Percentiles rank a stretch among this genome's conserved stretches.
These are phyloP conservation scores for Trebouxia sp. DNA, from an alignment of 139 green algal genomes.

Conservation along the genomic window DNA sequence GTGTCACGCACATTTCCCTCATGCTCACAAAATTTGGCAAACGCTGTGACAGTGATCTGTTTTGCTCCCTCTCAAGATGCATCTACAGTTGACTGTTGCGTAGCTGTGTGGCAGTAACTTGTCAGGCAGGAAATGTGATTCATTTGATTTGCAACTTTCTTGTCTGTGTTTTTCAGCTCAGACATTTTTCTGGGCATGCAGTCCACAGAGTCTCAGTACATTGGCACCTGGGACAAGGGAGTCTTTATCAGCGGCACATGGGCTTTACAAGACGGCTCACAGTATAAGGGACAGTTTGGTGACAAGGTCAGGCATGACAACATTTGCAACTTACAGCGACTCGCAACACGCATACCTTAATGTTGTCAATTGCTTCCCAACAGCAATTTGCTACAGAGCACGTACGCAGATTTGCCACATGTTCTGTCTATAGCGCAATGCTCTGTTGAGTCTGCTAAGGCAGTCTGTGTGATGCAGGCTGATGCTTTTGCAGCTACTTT, in stretches of 20 bases:
- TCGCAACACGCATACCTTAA: neutral
- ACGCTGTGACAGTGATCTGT: neutral
- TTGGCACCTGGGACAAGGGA: neutral
- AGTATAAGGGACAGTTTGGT: neutral
- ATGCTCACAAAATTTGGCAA: neutral
- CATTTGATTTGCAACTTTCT: neutral
- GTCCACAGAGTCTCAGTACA: neutral
- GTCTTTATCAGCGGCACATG: conserved; percentile 17
- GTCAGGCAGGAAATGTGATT: neutral
- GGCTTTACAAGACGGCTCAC: conserved; percentile 14
- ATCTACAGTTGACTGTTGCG: neutral
- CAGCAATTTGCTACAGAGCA: neutral
- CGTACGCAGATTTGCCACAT: neutral
- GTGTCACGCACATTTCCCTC: neutral
- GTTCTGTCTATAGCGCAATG: neutral
- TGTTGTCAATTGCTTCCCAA: neutral
- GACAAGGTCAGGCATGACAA: neutral
- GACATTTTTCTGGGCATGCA: neutral
- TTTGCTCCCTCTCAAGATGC: neutral
- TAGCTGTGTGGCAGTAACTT: neutral
- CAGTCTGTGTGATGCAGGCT: too few species aligned
- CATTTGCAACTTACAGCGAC: neutral
- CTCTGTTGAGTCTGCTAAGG: neutral
- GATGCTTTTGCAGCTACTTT: neutral
- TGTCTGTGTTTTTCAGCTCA: neutral